Conservation (phyloP, 495 filamentous ascomycete species). For the Platismatia glauca region DNA sequence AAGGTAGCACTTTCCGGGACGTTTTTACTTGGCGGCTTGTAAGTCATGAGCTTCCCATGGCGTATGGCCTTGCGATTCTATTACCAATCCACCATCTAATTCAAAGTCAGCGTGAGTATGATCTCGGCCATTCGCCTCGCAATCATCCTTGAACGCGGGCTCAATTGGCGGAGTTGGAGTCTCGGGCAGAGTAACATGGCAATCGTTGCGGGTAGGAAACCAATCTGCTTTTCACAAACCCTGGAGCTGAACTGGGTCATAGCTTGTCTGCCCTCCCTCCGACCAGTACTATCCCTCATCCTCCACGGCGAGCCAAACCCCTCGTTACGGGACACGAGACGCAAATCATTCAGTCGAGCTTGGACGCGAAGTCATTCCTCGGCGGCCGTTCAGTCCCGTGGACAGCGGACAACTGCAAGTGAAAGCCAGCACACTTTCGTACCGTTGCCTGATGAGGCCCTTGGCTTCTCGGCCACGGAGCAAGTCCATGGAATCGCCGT, state of each 20-base stretch:
- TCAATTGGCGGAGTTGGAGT: conserved; percentile 4
- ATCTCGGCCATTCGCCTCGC: conserved; percentile 28
- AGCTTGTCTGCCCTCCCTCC: conserved; percentile 14
- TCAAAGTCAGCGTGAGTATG: conserved; percentile 25
- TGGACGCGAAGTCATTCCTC: neutral
- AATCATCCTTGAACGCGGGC: conserved; percentile 9
- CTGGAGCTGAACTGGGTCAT: neutral
- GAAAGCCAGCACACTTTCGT: neutral
- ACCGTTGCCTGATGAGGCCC: neutral
- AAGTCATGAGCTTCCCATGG: conserved; percentile 4
- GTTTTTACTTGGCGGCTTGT: conserved; percentile 24
- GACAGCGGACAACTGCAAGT: neutral
- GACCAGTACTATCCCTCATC: conserved; percentile 6
- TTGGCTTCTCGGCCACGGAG: neutral
- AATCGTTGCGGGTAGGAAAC: conserved; percentile 5
- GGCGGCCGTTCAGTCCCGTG: neutral
- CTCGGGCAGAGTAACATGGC: conserved; percentile 9
- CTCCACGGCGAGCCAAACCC: neutral
- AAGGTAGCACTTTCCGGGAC: conserved; percentile 23
- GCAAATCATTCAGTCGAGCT: neutral
- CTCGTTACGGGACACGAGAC: neutral
- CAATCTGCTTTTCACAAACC: neutral
- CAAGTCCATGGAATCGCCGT: neutral
- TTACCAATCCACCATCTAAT: no score
- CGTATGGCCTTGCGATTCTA: neutral